These are phyloP conservation scores for Canavalia gladiata DNA, from an alignment of 306 rosid species.

Conservation along the genomic window DNA sequence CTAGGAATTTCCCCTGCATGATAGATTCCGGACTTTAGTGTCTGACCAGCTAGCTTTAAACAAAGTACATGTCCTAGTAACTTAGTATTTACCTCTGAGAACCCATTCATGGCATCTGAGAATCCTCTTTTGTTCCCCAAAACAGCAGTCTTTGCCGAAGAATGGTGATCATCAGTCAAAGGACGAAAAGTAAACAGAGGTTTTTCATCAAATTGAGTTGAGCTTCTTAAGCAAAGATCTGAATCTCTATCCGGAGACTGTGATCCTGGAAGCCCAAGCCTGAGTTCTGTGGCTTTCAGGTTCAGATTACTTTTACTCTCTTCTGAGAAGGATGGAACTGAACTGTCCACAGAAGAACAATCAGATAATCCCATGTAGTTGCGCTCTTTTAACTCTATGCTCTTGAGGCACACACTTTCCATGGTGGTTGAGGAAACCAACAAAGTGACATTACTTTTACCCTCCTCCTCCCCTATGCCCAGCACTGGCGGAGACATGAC, in stretches of 20 bases:
- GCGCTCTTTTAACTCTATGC: constrained; percentile 68
- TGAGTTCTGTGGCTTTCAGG: constrained; percentile 85
- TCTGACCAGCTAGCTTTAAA: neutral
- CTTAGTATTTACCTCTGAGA: constrained; percentile 67
- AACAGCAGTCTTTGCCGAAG: constrained; percentile 63
- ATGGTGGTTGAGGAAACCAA: constrained; percentile 67
- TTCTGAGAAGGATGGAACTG: constrained; percentile 60
- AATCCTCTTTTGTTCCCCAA: constrained; percentile 87
- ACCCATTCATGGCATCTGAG: constrained; percentile 79
- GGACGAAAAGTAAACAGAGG: constrained; percentile 71
- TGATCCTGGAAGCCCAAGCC: constrained; percentile 91
- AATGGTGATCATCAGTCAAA: constrained; percentile 58
- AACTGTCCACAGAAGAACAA: constrained; percentile 77
- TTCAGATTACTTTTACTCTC: constrained; percentile 65
- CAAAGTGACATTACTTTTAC: constrained; percentile 67
- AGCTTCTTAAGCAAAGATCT: constrained; percentile 58
- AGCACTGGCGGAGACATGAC: constrained; percentile 73
- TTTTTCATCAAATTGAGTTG: constrained; percentile 71
- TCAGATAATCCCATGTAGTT: constrained; percentile 88
- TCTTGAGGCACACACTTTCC: constrained; percentile 58
- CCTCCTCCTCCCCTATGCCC: constrained; percentile 71
- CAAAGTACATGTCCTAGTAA: constrained; percentile 35
- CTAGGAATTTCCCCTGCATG: constrained; percentile 69
- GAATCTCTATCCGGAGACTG: constrained; percentile 76
- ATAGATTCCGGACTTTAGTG: constrained; percentile 35